Base-by-base conservation (phyloP, 148 eudicot genomes). In the Pouteria glomerata region DNA sequence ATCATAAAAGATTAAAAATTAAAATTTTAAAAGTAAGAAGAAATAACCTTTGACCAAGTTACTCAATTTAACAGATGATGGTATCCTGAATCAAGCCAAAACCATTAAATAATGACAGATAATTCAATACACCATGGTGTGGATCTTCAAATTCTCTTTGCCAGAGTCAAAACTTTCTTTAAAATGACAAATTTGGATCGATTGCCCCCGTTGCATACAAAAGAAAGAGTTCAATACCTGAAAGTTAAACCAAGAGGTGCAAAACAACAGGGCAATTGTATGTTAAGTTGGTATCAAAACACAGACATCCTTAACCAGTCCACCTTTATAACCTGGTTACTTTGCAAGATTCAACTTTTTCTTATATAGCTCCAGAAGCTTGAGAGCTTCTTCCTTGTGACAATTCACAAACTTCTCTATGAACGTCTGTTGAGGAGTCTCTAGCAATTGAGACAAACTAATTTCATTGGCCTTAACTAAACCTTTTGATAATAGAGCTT, bases 401-500 rank as follows among this genome's bases (percentile, higher is more conserved):
- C 31, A 16, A 0, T 37, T 51, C 68, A 75, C 62, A 51, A 24
- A 3, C 41, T 8, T 62, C 42, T 59, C 0, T 1, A 48, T 23
- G 37, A 75, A 75, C 1, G 1, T 0, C 8, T 12, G 27, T 21
- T 75, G 61, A 24, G 42, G 1, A 47, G 3, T 18, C 41, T 11
- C 4, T 15, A 74, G 16, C 55, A 58, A 21, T 13, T 18, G 1
- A 0, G 0, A 2, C 63, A 23, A 4, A 45, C n/a, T 52, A 34
- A 15, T 44, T 41, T 73, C 26, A 2, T 21, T 44, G n/a, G 29
- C n/a, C n/a, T 60, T 18, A 16, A 79, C 8, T 33, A 65, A 23
- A 66, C 83, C 77, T 58, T 63, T 76, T 1, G 57, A 62, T 19
- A 47, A 29, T 66, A 80, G 29, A 68, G 50, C 18, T 15, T 68